These are phyloP conservation scores for Entomophthora muscae DNA, from an alignment of 371 early-diverging fungal genomes.

Conservation along the genomic window DNA sequence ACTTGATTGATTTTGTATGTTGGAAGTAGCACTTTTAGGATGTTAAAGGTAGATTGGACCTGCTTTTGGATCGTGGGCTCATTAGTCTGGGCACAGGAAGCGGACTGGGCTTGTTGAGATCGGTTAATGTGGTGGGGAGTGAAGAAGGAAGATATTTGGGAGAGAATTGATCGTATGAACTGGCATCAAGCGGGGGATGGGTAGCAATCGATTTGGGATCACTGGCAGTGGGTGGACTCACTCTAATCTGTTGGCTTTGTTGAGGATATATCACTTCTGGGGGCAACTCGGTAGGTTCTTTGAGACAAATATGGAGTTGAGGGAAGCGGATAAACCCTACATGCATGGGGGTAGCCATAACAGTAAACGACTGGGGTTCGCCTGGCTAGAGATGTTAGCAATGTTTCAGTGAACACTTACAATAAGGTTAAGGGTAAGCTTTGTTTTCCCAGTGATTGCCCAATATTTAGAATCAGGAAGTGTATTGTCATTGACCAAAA, in stretches of 20 bases:
- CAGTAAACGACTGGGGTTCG: neutral
- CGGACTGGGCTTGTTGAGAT: neutral
- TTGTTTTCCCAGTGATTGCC: neutral
- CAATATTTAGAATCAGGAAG: neutral
- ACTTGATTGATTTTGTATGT: too few species aligned
- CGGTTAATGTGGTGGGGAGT: too few species aligned
- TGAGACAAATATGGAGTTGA: neutral
- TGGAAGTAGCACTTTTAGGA: too few species aligned
- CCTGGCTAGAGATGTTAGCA: neutral
- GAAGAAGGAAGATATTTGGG: neutral
- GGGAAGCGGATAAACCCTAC: neutral
- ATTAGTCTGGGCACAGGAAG: neutral
- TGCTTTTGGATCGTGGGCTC: too few species aligned
- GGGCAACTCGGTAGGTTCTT: neutral
- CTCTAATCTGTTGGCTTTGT: neutral
- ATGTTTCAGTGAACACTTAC: neutral
- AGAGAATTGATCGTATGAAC: neutral
- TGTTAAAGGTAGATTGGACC: too few species aligned
- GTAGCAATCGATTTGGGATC: neutral
- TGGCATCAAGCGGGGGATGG: too few species aligned
- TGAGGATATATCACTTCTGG: neutral
- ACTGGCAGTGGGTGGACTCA: neutral
- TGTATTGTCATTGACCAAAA: too few species aligned
- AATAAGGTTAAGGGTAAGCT: neutral
- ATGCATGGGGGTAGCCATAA: neutral